phyloP scores from a whole-genome alignment of 768 basidiomycete genomes.

The Mrakia gelida region DNA sequence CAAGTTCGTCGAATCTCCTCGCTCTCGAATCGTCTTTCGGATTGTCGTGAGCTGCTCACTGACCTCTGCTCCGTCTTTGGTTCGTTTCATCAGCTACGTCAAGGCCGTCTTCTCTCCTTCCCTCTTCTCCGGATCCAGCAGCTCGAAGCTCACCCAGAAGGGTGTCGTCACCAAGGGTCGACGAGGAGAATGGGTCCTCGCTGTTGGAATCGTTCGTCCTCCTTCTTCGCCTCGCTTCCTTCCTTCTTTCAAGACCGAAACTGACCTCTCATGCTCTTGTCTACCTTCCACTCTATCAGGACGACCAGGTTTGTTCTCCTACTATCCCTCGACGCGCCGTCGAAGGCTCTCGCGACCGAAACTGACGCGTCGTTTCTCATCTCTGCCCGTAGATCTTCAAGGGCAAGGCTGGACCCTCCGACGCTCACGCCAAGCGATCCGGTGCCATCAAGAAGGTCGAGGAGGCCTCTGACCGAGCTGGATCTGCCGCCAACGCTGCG shows the following conservation, averaged over 20 bases:
- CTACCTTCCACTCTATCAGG: conserved; percentile 39
- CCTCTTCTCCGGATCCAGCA: conserved; percentile 27
- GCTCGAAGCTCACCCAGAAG: conserved; percentile 34
- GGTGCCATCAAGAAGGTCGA: conserved; percentile 39
- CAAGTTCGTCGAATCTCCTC: conserved; percentile 12
- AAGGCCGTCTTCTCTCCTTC: conserved; percentile 30
- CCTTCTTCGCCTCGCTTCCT: too few relatives aligned
- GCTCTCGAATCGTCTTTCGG: neutral
- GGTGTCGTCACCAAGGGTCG: conserved; percentile 48
- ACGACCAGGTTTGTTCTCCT: conserved; percentile 22
- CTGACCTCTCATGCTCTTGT: conserved; percentile 44
- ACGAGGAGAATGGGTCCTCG: conserved; percentile 46
- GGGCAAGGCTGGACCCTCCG: conserved; percentile 40
- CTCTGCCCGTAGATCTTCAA: too few relatives aligned
- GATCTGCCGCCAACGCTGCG: conserved; percentile 39
- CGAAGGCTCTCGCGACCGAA: too few relatives aligned
- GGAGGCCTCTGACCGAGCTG: conserved; percentile 39
- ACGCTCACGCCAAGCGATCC: conserved; percentile 35
- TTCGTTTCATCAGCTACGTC: conserved; percentile 20
- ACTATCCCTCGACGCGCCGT: conserved; percentile 24
- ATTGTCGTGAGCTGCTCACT: neutral
- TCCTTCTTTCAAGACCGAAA: too few relatives aligned
- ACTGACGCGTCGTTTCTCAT: too few relatives aligned
- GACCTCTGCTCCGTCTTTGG: neutral
- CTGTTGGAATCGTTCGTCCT: conserved; percentile 43